Percentiles rank a stretch among this genome's conserved stretches.
Evolutionary conservation across 192 early-diverging fungal species (phyloP).

Genomic region (Phycomyces blakesleeanus): DNA sequence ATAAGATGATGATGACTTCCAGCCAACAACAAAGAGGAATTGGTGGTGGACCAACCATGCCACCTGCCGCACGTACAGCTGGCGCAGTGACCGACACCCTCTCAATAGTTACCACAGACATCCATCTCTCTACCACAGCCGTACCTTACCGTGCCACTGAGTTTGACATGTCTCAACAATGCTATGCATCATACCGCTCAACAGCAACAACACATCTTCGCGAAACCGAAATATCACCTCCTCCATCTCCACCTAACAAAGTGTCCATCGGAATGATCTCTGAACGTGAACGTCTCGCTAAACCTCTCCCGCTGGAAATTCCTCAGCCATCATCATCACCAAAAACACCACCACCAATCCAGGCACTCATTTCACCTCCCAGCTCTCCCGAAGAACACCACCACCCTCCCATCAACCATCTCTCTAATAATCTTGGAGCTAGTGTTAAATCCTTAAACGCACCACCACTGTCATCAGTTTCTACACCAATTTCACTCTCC

Average conservation of each 20-base stretch:
- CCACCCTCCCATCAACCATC: background rate
- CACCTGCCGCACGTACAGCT: constrained; percentile 6
- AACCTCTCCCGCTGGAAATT: background rate
- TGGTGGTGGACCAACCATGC: constrained; percentile 5
- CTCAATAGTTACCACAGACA: constrained; percentile 2
- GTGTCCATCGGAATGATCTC: background rate
- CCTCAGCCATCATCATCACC: too few relatives aligned
- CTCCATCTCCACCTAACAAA: constrained; percentile 32
- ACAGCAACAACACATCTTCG: constrained; percentile 20
- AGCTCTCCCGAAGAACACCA: background rate
- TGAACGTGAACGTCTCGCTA: background rate
- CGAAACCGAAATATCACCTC: constrained; percentile 20
- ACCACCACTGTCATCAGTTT: background rate
- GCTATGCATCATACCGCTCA: background rate
- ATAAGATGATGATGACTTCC: background rate
- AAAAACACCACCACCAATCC: too few relatives aligned
- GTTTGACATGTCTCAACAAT: background rate
- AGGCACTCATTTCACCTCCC: constrained; percentile 1
- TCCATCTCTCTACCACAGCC: background rate
- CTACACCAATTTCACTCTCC: background rate
- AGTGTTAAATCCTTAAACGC: background rate
- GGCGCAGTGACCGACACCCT: constrained; percentile 9
- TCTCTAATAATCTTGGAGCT: background rate
- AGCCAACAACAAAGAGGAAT: too few relatives aligned
- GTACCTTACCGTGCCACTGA: background rate